Evolutionary conservation across 768 basidiomycete species (phyloP), one percentile per base, ranked within the genome.

Genomic region (Hemileccinum rubropunctum): DNA sequence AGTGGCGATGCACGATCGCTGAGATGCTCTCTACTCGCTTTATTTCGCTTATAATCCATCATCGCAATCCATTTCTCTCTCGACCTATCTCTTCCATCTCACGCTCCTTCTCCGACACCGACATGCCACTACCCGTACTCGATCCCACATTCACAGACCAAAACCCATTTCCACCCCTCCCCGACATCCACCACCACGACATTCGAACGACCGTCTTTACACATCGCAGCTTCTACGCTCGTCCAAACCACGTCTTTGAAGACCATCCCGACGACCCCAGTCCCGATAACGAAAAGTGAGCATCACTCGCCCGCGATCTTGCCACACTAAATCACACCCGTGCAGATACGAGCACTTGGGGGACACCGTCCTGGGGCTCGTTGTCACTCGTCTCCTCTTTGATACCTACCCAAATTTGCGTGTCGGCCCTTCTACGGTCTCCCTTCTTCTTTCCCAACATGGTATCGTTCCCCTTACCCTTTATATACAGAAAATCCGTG

Each of bases 211-310:
- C 79, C 59, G 78, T 89, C 1, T 91, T 87, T 61, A 91, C 89
- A 2, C 89, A 91, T 60, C 82, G 88, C 32, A 85, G 84, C 62
- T 79, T 74, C 59, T 79, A 73, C 58, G 88, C 79, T 0, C 75
- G 89, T 2, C 86, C 88, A 0, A 83, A 80, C 7, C 81, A 86
- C 57, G 71, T 88, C 21, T 91, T 91, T 55, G 89, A 91, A 62
- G 89, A 91, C 65, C 75, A 71, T 33, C 79, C 75, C 0, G 73
- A 80, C 54, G 88, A 91, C 66, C 83, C 77, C 2, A 85, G 84
- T 44, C 88, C 87, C 6, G 89, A 91, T 62, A 91, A 91, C 54
- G 89, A 91, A 71, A 85, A 80, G 89, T 88, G 74, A 23, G 23
- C 64, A 6, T 26, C 20, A 33, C 39, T 11, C 14, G 38, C 13